Percentiles rank a stretch among this genome's conserved stretches.
Conservation (phyloP, 2,329 filamentous ascomycete genomes). For the Cordyceps militaris region DNA sequence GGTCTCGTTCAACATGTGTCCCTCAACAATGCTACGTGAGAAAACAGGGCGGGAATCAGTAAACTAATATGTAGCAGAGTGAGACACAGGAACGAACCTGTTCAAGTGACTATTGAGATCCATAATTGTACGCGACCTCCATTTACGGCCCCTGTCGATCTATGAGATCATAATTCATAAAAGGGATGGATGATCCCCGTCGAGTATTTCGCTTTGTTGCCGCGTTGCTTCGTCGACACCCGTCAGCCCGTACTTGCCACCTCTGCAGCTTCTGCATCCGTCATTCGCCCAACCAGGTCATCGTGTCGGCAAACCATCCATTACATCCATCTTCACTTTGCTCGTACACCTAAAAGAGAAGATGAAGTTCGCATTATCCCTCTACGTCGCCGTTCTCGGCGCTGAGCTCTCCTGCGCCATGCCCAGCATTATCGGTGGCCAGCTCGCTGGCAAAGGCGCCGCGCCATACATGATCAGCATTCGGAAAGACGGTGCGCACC, state of each 20-base stretch:
- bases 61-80: not conserved
- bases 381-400: not conserved
- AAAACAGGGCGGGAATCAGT: not conserved
- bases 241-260: not conserved
- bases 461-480: conserved; percentile 8
- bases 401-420: not conserved
- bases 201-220: not conserved
- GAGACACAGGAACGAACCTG: not conserved
- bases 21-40: not conserved
- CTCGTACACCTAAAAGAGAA: not conserved
- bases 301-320: not conserved
- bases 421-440: conserved; percentile 5
- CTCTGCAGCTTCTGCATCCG: not conserved
- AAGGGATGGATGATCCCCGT: not conserved
- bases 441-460: not conserved
- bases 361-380: not conserved
- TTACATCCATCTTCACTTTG: not conserved
- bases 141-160: not conserved
- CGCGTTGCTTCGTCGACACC: not conserved
- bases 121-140: not conserved
- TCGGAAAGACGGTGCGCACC: not conserved
- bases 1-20: not conserved
- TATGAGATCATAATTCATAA: not conserved
- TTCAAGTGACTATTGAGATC: not conserved
- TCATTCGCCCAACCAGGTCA: not conserved